A percentile compares a stretch with the other conserved stretches of the same genome.
Evolutionary conservation across 1,284 basidiomycete species (phyloP).

Genomic region (Trametes sp.): DNA sequence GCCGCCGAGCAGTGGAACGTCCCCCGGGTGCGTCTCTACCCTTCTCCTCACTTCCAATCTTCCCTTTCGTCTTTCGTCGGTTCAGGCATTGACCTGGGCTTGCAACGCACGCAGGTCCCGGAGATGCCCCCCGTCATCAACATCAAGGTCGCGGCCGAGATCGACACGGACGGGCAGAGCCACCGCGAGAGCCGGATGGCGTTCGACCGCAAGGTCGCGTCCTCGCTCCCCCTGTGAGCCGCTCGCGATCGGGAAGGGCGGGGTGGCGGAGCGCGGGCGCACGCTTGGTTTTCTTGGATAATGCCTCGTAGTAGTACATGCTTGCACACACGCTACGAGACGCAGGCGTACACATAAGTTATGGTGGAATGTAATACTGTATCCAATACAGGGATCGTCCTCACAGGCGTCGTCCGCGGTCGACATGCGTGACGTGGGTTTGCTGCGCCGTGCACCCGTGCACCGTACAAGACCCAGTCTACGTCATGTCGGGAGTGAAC

Average conservation of each 20-base stretch:
- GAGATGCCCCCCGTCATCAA: conserved; percentile 7
- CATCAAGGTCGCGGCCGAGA: conserved; percentile 17
- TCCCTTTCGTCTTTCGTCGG: neutral
- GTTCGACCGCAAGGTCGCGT: neutral
- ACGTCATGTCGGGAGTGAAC: too few relatives aligned
- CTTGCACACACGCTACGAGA: too few relatives aligned
- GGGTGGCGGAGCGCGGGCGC: neutral
- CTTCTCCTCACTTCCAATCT: neutral
- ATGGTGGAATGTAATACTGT: too few relatives aligned
- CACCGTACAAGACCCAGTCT: too few relatives aligned
- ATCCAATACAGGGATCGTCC: too few relatives aligned
- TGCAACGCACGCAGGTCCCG: neutral
- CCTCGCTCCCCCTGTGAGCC: neutral
- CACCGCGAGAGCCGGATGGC: neutral
- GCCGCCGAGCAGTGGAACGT: conserved; percentile 20
- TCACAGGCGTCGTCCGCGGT: too few relatives aligned
- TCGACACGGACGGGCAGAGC: conserved; percentile 4
- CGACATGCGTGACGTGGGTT: too few relatives aligned
- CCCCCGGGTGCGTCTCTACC: conserved; percentile 9
- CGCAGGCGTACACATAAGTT: too few relatives aligned
- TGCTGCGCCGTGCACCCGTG: too few relatives aligned
- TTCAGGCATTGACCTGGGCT: neutral
- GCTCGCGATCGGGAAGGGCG: neutral
- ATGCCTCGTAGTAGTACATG: too few relatives aligned
- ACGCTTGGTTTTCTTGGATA: neutral